These are phyloP conservation scores for Flaveria ramosissima DNA, from an alignment of 129 eudicot genomes.

Conservation along the genomic window DNA sequence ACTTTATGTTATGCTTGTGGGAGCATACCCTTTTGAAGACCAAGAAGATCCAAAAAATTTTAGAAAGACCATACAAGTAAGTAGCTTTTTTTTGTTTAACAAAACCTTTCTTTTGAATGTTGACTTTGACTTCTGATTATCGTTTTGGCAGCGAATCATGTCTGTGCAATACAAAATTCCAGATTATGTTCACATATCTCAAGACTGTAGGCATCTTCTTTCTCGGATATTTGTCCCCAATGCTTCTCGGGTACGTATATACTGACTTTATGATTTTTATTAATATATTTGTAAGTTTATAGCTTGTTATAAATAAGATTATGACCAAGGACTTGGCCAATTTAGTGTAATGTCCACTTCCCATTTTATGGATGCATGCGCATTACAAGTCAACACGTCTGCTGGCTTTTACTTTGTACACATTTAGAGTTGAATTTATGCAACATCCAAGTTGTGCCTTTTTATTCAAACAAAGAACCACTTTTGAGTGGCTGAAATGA, in stretches of 20 bases:
- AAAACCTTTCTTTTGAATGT: slow-evolving; percentile 1
- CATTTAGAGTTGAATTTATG: slow-evolving; percentile 17
- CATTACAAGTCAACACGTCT: slow-evolving; percentile 25
- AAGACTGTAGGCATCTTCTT: slow-evolving; percentile 92
- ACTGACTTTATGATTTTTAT: not conserved
- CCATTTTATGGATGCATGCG: slow-evolving; percentile 17
- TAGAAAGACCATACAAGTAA: slow-evolving; percentile 87
- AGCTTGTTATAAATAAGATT: slow-evolving; percentile 9
- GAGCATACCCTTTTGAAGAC: slow-evolving; percentile 98
- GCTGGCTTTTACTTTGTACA: slow-evolving; percentile 21
- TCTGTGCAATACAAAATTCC: slow-evolving; percentile 91
- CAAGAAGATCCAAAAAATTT: slow-evolving; percentile 95
- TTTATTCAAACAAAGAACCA: slow-evolving; percentile 7
- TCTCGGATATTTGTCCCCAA: slow-evolving; percentile 87
- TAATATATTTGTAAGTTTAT: not conserved
- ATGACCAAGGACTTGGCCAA: slow-evolving; percentile 6
- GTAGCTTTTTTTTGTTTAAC: not conserved
- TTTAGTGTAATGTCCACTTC: slow-evolving; percentile 18
- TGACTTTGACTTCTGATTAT: slow-evolving; percentile 21
- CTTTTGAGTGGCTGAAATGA: slow-evolving; percentile 23
- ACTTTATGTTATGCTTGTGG: slow-evolving; percentile 97
- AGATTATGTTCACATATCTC: slow-evolving; percentile 95
- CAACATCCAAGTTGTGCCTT: slow-evolving; percentile 33
- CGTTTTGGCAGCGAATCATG: slow-evolving; percentile 63
- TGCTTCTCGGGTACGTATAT: slow-evolving; percentile 64